phyloP scores from a whole-genome alignment of 1,139 yeast species.

The Protomyces inundatus region DNA sequence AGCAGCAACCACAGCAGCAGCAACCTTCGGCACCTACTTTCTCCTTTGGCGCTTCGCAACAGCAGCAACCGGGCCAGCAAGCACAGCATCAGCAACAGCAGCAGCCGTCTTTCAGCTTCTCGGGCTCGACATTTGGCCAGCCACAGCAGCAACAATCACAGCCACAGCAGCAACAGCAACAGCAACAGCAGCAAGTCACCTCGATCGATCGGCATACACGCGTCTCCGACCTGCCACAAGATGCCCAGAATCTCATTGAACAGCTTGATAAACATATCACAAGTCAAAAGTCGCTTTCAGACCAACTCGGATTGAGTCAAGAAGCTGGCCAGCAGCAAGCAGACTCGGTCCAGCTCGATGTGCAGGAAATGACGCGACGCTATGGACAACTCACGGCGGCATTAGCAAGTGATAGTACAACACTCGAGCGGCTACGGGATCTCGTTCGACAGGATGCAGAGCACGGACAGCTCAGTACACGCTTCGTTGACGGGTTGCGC shows the following conservation, averaged over 20 bases:
- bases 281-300: constrained; percentile 75
- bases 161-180: constrained; percentile 13
- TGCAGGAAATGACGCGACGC: constrained; percentile 61
- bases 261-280: constrained; percentile 78
- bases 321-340: constrained; percentile 64
- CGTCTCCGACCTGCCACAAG: constrained; percentile 76
- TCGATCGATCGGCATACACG: constrained; percentile 76
- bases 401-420: constrained; percentile 53
- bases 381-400: constrained; percentile 65
- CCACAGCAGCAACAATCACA: constrained; percentile 28
- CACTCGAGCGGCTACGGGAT: constrained; percentile 44
- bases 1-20: constrained; percentile 9
- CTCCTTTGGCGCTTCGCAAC: neutral
- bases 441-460: constrained; percentile 35
- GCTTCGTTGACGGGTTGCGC: constrained; percentile 59
- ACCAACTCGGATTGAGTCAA: constrained; percentile 62
- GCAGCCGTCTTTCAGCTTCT: neutral
- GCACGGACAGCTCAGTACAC: constrained; percentile 64
- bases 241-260: constrained; percentile 69
- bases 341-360: constrained; percentile 78
- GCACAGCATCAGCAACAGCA: constrained; percentile 1
- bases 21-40: neutral
- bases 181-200: neutral
- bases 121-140: constrained; percentile 1
- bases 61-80: constrained; percentile 5